Base-by-base conservation (phyloP, 768 basidiomycete genomes). In the Calocybe cyanea region DNA sequence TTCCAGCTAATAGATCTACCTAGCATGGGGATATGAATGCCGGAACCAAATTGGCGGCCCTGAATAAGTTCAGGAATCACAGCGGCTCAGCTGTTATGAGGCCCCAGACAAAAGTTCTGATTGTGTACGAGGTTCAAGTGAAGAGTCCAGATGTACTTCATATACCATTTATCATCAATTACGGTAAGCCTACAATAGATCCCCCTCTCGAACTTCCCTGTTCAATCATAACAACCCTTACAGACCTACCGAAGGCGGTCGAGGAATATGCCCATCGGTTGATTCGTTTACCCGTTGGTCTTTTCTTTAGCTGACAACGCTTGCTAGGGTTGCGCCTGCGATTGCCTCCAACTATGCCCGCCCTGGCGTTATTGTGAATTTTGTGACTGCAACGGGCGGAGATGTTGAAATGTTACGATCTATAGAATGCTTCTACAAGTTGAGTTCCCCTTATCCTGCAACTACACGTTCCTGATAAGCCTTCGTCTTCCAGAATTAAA, bases 371-470 rank as follows among this genome's bases (percentile, higher is more conserved):
- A 78, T 96, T 49, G 78, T 99, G 60, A 98, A 95, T 65, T 93
- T 98, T 57, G 94, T 98, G 51, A 96, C 94, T 46, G 95, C 94
- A 44, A 93, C 92, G 11, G 93, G 94, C 23, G 94, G 93, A 33
- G 95, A 98, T 63, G 94, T 97, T 45, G 95, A 98, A 71, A 96
- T 97, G 93, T 72, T 98, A 51, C 81, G 95, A 60, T 90, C 89
- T 56, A 97, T 97, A 75, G 95, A 98, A 73, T 95, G 93, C 77
- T 95, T 92, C 71, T 97, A 95, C 77, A 92, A 92, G 90, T 91
- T n/a, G 14, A 35, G 34, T 18, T 18, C 34, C 7, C 7, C 13
- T n/a, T 7, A 7, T n/a, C 5, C 34, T 18, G n/a, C 34, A 35
- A 14, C 34, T 6, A 37, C 25, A 39, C 32, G 30, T 48, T 33